A percentile compares a stretch with the other conserved stretches of the same genome.
phyloP scores from a whole-genome alignment of 768 basidiomycete genomes.

The Daedalea quercina region DNA sequence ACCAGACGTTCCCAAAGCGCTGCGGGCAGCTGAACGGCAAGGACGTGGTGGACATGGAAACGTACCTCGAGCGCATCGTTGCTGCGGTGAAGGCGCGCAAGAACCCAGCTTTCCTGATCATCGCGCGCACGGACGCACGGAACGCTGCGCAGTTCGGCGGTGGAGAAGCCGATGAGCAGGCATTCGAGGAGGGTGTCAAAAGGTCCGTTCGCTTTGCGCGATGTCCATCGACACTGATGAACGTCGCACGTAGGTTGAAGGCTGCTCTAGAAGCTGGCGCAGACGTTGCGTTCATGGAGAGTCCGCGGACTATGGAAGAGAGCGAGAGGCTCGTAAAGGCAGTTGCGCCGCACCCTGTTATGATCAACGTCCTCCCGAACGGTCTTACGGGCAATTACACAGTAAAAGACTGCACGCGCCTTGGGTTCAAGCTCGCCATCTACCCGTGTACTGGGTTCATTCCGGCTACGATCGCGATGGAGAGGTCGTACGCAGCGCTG shows the following conservation, averaged over 20 bases:
- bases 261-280: slow-evolving; percentile 19
- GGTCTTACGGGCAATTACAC: slow-evolving; percentile 21
- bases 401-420: slow-evolving; percentile 16
- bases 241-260: slow-evolving; percentile 7
- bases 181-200: slow-evolving; percentile 22
- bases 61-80: slow-evolving; percentile 20
- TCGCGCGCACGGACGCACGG: slow-evolving; percentile 20
- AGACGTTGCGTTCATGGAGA: slow-evolving; percentile 23
- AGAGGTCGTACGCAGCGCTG: slow-evolving; percentile 17
- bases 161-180: slow-evolving; percentile 18
- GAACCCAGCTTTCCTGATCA: slow-evolving; percentile 19
- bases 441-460: slow-evolving; percentile 23
- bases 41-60: slow-evolving; percentile 15
- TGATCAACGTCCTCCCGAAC: slow-evolving; percentile 24
- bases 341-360: slow-evolving; percentile 16
- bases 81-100: slow-evolving; percentile 16
- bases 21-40: slow-evolving; percentile 21
- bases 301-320: slow-evolving; percentile 21
- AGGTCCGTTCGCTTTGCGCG: slow-evolving; percentile 3
- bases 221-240: neutral
- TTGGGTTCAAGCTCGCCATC: slow-evolving; percentile 21
- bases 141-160: slow-evolving; percentile 19
- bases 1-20: slow-evolving; percentile 16
- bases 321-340: slow-evolving; percentile 18
- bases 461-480: slow-evolving; percentile 20